Conservation (phyloP, 2,329 filamentous ascomycete species). For the Apiospora sp. region DNA sequence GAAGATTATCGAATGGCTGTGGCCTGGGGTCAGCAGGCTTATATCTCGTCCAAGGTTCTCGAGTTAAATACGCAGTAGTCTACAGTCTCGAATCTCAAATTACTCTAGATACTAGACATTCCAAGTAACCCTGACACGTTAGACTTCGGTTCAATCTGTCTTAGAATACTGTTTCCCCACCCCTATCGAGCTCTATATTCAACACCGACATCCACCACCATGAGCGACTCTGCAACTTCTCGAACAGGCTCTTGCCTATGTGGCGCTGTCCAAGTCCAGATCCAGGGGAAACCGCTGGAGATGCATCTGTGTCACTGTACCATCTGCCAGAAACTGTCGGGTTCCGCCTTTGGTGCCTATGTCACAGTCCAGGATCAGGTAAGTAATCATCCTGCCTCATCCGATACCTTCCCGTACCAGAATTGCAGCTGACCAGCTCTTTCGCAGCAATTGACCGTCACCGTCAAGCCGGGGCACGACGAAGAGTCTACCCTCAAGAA, state of each 20-base stretch:
- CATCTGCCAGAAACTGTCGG: conserved; percentile 2
- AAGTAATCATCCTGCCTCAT: background rate
- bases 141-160: background rate
- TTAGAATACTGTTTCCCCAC: background rate
- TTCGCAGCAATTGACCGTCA: background rate
- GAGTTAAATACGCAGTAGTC: no score
- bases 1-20: background rate
- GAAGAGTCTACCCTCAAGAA: background rate
- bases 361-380: background rate
- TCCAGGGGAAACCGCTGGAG: background rate
- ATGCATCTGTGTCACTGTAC: conserved; percentile 10
- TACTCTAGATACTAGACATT: no score
- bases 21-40: background rate
- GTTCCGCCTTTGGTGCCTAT: background rate
- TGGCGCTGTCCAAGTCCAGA: background rate
- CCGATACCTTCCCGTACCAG: background rate
- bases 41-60: background rate
- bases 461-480: background rate
- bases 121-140: background rate
- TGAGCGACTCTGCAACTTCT: background rate
- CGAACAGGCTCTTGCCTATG: conserved; percentile 15
- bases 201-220: background rate
- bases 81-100: background rate
- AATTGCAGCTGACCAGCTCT: background rate
- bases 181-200: background rate